These are phyloP conservation scores for Phytophthora syringae DNA, from an alignment of 352 stramenopile species.

Conservation along the genomic window DNA sequence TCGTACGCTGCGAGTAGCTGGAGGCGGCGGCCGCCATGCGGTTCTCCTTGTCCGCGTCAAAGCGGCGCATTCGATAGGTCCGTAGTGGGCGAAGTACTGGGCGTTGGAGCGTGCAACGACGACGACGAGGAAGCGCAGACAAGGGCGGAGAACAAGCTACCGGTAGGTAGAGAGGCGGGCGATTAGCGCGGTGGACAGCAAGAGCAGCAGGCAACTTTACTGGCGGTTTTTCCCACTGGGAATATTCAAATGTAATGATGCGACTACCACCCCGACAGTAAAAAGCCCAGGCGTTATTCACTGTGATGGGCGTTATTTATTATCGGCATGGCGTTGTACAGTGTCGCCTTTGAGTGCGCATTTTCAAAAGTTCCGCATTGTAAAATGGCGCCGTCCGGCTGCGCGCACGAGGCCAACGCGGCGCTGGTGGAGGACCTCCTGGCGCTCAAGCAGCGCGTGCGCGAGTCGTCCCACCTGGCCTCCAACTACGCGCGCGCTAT, in stretches of 20 bases:
- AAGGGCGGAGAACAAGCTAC: neutral
- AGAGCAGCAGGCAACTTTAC: no score
- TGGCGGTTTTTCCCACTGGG: no score
- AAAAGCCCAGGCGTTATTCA: no score
- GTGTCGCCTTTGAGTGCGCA: no score
- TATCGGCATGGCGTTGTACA: no score
- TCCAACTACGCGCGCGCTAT: slow-evolving; percentile 78
- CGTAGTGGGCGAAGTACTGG: neutral
- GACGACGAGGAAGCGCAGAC: slow-evolving; percentile 2
- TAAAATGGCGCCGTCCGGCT: slow-evolving; percentile 43
- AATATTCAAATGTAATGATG: no score
- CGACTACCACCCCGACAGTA: no score
- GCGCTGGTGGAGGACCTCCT: slow-evolving; percentile 76
- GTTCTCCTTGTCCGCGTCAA: slow-evolving; percentile 79
- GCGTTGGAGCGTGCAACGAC: neutral
- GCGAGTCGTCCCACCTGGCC: slow-evolving; percentile 70
- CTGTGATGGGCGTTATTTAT: no score
- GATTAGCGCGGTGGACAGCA: no score
- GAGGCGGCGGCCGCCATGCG: slow-evolving; percentile 24
- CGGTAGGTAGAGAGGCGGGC: no score
- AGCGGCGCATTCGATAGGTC: slow-evolving; percentile 49
- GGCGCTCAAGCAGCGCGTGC: slow-evolving; percentile 54
- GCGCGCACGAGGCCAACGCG: slow-evolving; percentile 67
- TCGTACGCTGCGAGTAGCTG: slow-evolving; percentile 25
- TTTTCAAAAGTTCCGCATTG: neutral